These are phyloP conservation scores for Sporothrix pseudoabietina DNA, from an alignment of 2,329 filamentous ascomycete species.

Conservation along the genomic window DNA sequence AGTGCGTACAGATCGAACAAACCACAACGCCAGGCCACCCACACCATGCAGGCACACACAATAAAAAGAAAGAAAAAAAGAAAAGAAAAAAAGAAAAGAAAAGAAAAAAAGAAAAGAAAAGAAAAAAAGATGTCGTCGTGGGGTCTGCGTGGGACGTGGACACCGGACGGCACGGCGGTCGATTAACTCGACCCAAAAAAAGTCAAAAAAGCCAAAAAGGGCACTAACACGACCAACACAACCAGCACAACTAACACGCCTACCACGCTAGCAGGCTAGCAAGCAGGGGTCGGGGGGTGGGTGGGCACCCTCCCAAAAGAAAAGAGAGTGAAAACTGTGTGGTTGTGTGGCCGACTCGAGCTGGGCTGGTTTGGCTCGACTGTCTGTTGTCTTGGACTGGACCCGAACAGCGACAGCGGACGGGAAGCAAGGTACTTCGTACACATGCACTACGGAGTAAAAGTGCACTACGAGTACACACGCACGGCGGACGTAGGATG, in stretches of 20 bases:
- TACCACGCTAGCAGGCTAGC: conserved; percentile 9
- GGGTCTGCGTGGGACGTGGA: neutral
- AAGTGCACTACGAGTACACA: neutral
- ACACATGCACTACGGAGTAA: no score
- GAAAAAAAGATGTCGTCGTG: neutral
- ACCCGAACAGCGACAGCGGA: neutral
- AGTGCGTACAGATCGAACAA: neutral
- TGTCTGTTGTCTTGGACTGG: neutral
- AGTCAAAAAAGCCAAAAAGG: conserved; percentile 8
- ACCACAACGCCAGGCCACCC: neutral
- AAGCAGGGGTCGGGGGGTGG: neutral
- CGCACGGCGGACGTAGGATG: neutral
- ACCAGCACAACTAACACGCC: conserved; percentile 18
- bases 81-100: neutral
- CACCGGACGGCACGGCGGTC: conserved; percentile 1
- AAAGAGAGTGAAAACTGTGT: no score
- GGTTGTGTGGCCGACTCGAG: conserved; percentile 1
- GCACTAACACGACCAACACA: conserved; percentile 14
- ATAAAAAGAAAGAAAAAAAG: neutral
- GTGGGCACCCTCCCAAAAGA: no score
- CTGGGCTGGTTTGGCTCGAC: neutral
- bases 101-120: neutral
- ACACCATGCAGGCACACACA: neutral
- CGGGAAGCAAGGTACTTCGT: neutral
- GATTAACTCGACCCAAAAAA: neutral